Base-by-base conservation (phyloP, 148 eudicot genomes). In the Fagopyrum homotropicum region DNA sequence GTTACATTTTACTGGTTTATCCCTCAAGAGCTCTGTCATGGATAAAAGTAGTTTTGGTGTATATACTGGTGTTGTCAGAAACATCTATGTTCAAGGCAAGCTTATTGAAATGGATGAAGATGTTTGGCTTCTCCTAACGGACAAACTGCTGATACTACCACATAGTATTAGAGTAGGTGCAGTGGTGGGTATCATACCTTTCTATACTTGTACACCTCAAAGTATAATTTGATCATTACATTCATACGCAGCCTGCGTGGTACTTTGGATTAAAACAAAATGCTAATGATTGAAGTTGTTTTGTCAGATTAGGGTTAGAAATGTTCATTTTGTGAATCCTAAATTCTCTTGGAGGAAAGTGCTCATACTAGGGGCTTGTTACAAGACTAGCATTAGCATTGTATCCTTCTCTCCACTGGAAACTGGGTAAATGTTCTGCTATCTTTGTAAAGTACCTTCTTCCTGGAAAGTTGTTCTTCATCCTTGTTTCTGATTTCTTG, bases 351-450 rank as follows among this genome's bases (percentile, higher is more conserved):
- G 98, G 96, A 83, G 86, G 5, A 92, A 86, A 82, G 76, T 82
- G 72, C 85, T 89, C 72, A 68, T 95, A 77, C 96, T 95, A 79
- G 98, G 98, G 50, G 88, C 91, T 76, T 95, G 98, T 80, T 80
- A 69, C 68, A 92, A 78, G 80, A 95, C 96, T 75, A 90, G 85
- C 82, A 77, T 95, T 69, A 78, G 35, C 69, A 82, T 87, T 45
- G 80, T 83, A 54, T 83, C 82, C 29, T 95, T 95, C 76, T 95
- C 98, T 74, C 93, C 98, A 59, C 72, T 88, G 81, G 92, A 85
- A 83, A 85, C 90, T 60, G 83, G 96, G 98, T 95, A 79, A 66
- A 29, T 45, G 44, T 72, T 49, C 51, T 46, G 35, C 51, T 46
- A 19, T 72, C 55, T 46, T 72, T 72, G 30, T 17, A 46, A 40